phyloP scores from a whole-genome alignment of 768 basidiomycete species.

The Gelatoporia subvermispora region DNA sequence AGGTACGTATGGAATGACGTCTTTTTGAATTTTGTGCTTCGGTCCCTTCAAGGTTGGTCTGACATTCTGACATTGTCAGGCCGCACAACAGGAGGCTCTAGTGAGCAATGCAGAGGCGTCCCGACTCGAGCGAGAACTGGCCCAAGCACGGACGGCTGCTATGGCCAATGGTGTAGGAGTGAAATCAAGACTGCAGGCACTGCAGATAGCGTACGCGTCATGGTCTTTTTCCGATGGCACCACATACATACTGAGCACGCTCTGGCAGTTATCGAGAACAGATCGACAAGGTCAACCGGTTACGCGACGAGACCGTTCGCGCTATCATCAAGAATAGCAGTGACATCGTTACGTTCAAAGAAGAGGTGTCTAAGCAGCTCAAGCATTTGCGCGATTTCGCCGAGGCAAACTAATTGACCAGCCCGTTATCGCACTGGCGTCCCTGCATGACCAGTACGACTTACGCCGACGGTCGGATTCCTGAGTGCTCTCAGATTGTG shows the following conservation, averaged over 20 bases:
- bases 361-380: slow-evolving; percentile 68
- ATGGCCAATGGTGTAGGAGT: slow-evolving; percentile 80
- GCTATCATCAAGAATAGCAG: slow-evolving; percentile 82
- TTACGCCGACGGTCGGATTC: too few relatives aligned
- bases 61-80: slow-evolving; percentile 34
- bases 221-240: background rate
- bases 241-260: background rate
- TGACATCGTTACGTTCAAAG: slow-evolving; percentile 79
- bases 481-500: too few relatives aligned
- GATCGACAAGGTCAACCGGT: slow-evolving; percentile 63
- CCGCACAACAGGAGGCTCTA: slow-evolving; percentile 70
- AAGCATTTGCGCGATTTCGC: slow-evolving; percentile 65
- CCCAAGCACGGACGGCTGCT: slow-evolving; percentile 70
- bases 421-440: background rate
- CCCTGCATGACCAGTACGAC: background rate
- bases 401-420: slow-evolving; percentile 38
- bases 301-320: slow-evolving; percentile 76
- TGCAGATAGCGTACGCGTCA: slow-evolving; percentile 68
- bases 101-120: slow-evolving; percentile 62
- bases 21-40: too few relatives aligned
- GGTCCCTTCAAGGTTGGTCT: too few relatives aligned
- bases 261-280: slow-evolving; percentile 68
- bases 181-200: slow-evolving; percentile 67
- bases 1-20: slow-evolving; percentile 42
- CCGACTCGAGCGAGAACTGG: slow-evolving; percentile 66